Base-by-base conservation (phyloP, 2,329 filamentous ascomycete species). In the Pseudogymnoascus sp. region DNA sequence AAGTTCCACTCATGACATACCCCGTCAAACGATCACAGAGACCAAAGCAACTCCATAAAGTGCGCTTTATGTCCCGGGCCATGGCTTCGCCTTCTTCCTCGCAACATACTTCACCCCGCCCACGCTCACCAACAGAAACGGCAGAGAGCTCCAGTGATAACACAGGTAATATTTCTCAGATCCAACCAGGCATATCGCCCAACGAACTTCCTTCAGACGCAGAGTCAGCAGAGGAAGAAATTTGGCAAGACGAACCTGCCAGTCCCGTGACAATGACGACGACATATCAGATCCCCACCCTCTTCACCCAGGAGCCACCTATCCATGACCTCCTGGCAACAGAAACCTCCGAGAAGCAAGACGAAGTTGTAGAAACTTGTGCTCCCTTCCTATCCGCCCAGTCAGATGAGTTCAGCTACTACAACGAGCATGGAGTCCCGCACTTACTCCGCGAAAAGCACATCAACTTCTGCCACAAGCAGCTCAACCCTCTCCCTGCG, bases 391-490 rank as follows among this genome's bases (percentile, higher is more conserved):
- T 96, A 14, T 77, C 78, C 36, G 77, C 78, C 72, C n/a, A 80
- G 77, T 44, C 82, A 64, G 77, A 79, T 23, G 74, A 76, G 18
- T 74, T 76, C 25, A 73, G 80, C 61, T 69, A 76, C 16, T 82
- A 84, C 76, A 96, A 96, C 76, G 77, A 77, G 61, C 80, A 88
- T 73, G 92, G 91, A 12, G 78, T 97, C 37, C 90, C 91, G 12
- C 81, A 81, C 63, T 83, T 99, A n/a, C 82, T 87, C 69, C 85
- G 89, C 44, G 77, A 78, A 65, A 78, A 78, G 44, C 86, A 89
- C 75, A 78, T 84, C 64, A 75, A 73, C 36, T 93, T 91, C 72
- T 76, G 93, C 60, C 80, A 82, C 67, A 81, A 79, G 67, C 79
- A 78, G 68, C 76, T 89, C 34, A 79, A 78, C 23, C 79, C 79